Conservation (phyloP, 129 eudicot genomes). For the Ambrosia trifida region DNA sequence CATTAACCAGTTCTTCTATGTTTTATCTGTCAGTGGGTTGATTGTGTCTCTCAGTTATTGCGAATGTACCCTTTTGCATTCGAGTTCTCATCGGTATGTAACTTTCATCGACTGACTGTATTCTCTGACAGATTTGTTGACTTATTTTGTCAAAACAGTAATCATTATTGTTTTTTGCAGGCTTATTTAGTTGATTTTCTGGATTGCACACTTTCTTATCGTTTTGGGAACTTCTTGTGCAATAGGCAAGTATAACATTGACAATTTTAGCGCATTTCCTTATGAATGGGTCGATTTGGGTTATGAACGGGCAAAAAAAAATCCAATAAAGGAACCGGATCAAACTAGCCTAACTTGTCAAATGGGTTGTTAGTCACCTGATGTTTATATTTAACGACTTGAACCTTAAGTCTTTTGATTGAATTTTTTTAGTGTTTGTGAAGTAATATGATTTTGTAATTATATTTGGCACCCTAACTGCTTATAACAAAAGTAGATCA, state of each 20-base stretch:
- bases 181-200: conserved; percentile 84
- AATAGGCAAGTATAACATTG: conserved; percentile 53
- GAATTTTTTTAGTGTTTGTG: background rate
- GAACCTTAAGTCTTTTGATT: background rate
- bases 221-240: conserved; percentile 97
- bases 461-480: background rate
- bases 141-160: conserved; percentile 1
- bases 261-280: background rate
- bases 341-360: background rate
- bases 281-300: conserved; percentile 2
- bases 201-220: conserved; percentile 82
- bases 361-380: background rate
- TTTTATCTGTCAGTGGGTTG: conserved; percentile 76
- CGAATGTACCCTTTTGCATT: conserved; percentile 96
- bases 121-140: background rate
- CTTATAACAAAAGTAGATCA: background rate
- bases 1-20: conserved; percentile 3
- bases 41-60: conserved; percentile 85
- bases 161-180: conserved; percentile 44
- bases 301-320: background rate
- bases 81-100: conserved; percentile 89
- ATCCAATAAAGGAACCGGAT: background rate
- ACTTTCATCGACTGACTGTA: conserved; percentile 18
- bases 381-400: background rate
- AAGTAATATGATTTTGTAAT: background rate